phyloP scores from a whole-genome alignment of 2,329 filamentous ascomycete species.

The Trichocomaceae sp. region DNA sequence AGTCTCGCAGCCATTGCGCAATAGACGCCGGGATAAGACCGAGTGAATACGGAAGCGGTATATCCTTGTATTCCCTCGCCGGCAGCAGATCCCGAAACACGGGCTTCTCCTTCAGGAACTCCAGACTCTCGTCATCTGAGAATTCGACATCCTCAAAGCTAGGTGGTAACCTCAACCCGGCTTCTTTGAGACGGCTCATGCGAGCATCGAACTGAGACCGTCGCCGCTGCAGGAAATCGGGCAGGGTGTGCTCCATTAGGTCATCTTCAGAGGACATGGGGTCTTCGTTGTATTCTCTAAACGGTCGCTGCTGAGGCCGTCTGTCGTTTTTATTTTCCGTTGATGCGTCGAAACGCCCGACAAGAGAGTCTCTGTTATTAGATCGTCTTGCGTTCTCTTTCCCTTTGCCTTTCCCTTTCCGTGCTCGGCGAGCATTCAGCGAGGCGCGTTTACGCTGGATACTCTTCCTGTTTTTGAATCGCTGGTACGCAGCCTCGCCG shows the following conservation, averaged over 20 bases:
- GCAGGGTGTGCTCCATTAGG: slow-evolving; percentile 54
- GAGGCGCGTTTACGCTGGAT: slow-evolving; percentile 48
- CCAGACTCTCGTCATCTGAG: slow-evolving; percentile 60
- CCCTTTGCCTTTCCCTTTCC: slow-evolving; percentile 8
- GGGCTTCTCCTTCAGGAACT: slow-evolving; percentile 62
- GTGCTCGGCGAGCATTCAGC: slow-evolving; percentile 40
- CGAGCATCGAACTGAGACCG: slow-evolving; percentile 61
- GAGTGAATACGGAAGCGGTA: slow-evolving; percentile 65
- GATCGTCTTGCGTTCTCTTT: slow-evolving; percentile 24
- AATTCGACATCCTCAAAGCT: slow-evolving; percentile 69
- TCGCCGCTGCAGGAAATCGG: slow-evolving; percentile 66
- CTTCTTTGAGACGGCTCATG: slow-evolving; percentile 54
- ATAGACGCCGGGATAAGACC: slow-evolving; percentile 82
- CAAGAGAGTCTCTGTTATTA: slow-evolving; percentile 32
- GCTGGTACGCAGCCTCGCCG: slow-evolving; percentile 48
- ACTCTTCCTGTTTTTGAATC: slow-evolving; percentile 56
- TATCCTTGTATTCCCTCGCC: slow-evolving; percentile 65
- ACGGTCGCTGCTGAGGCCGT: slow-evolving; percentile 19
- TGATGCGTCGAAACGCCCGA: slow-evolving; percentile 27
- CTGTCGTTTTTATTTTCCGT: slow-evolving; percentile 17
- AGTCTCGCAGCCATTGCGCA: slow-evolving; percentile 84
- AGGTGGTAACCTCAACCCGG: slow-evolving; percentile 69
- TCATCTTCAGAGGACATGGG: slow-evolving; percentile 47
- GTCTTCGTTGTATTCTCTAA: slow-evolving; percentile 29
- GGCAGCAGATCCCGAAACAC: slow-evolving; percentile 58